Evolutionary conservation across 1,284 basidiomycete species (phyloP), one percentile per base, ranked within the genome.

Genomic region (Volvariella surrecta): DNA sequence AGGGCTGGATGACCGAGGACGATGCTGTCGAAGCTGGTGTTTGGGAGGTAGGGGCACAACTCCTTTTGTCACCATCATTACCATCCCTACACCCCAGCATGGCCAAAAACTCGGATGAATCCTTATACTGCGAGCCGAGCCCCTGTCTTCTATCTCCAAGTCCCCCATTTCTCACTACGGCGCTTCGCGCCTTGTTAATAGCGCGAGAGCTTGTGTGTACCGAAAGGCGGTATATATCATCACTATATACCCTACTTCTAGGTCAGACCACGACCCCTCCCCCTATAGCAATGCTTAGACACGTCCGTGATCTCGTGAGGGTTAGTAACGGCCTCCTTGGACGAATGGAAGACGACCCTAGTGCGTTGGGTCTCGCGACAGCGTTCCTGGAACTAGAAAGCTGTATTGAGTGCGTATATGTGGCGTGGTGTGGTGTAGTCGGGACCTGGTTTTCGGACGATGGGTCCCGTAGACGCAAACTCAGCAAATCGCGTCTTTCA

Each of bases 181-280:
- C 76, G 2, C 67, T 75, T 31, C 71, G 72, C 19, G 73, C 77
- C 0, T 61, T 83, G 38, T 62, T 84, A n/a, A 63, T 61, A 0
- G 64, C 63, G 46, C 63, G 65, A 31, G 82, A 85, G 58, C 68
- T 85, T 39, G 66, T 85, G 19, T 67, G 74, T 35, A 84, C 82
- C 2, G 82, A 84, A 56, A 70, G 71, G 46, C 76, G 68, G 48
- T 85, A 84, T 54, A 69, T 76, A 44, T 59, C 63, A 1, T 69
- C 71, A 8, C 57, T 84, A 38, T 63, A 62, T 17, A 55, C 66
- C 38, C 59, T 82, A 37, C 58, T 69, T 21, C 52, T 59, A 8
- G 62, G 61, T 10, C 57, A 68, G 40, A 75, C 74, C 34, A 49
- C 59, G 1, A 54, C 55, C 6, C 62, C 70, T 2, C 75, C 76